These are phyloP conservation scores for Beta lomatogona DNA, from an alignment of 179 eudicot genomes.

Conservation along the genomic window DNA sequence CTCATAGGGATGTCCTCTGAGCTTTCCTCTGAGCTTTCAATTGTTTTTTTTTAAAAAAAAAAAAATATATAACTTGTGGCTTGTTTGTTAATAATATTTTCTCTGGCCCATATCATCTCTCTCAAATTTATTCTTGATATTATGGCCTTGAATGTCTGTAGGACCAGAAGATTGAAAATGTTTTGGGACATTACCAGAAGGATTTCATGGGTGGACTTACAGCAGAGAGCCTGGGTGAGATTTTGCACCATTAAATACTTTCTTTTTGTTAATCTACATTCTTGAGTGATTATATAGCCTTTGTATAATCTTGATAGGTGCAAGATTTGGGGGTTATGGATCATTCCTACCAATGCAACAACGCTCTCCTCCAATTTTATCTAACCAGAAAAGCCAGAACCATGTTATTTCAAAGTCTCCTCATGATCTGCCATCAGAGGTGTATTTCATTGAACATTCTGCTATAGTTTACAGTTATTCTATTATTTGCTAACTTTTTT, in stretches of 20 bases:
- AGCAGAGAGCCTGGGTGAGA: constrained; percentile 40
- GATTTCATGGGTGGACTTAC: constrained; percentile 40
- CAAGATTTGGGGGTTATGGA: constrained; percentile 49
- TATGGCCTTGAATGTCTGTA: constrained; percentile 18
- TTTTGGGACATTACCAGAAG: constrained; percentile 41
- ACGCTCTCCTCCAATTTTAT: constrained; percentile 34
- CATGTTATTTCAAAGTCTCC: constrained; percentile 28
- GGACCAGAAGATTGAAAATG: constrained; percentile 42
- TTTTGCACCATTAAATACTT: constrained; percentile 14
- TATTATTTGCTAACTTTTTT: neutral
- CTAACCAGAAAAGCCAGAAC: constrained; percentile 25
- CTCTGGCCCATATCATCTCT: neutral
- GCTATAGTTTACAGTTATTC: constrained; percentile 7
- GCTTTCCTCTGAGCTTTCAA: neutral
- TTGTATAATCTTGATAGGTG: constrained; percentile 31
- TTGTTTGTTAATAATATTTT: constrained; percentile 7
- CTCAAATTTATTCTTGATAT: constrained; percentile 6
- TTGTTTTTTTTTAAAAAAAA: neutral
- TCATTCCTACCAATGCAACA: constrained; percentile 47
- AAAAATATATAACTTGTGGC: neutral
- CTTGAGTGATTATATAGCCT: constrained; percentile 11
- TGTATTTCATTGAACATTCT: constrained; percentile 9
- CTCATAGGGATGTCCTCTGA: neutral
- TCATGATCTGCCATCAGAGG: constrained; percentile 33
- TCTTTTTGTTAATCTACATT: neutral